These are phyloP conservation scores for Naganishia albida DNA, from an alignment of 1,284 basidiomycete species.

Conservation along the genomic window DNA sequence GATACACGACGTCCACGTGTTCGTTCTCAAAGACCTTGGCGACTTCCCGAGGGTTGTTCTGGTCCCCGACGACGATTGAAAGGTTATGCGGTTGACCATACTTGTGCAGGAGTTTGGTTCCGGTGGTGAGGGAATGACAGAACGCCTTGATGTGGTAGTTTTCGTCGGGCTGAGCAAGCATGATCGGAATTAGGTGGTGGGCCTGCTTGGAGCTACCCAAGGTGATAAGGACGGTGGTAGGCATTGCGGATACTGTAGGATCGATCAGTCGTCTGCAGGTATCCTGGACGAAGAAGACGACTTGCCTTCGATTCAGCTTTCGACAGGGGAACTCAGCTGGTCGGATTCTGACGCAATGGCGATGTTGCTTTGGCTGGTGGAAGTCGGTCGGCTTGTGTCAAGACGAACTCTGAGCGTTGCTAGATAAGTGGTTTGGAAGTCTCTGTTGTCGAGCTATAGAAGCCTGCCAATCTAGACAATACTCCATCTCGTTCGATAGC, in stretches of 20 bases:
- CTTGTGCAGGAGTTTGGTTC: constrained; percentile 18
- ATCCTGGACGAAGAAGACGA: background rate
- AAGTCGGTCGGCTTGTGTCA: no score
- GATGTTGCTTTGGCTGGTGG: no score
- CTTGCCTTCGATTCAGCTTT: background rate
- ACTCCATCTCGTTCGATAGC: no score
- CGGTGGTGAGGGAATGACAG: constrained; percentile 22
- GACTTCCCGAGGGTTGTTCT: constrained; percentile 26
- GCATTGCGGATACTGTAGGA: constrained; percentile 1
- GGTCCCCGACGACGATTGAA: constrained; percentile 22
- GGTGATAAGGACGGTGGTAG: constrained; percentile 25
- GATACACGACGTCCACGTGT: constrained; percentile 26
- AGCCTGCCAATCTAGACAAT: no score
- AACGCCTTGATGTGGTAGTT: constrained; percentile 27
- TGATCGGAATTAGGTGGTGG: constrained; percentile 18
- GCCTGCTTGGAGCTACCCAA: constrained; percentile 28
- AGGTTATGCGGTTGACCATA: constrained; percentile 25
- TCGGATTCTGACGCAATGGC: no score
- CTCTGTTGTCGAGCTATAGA: no score
- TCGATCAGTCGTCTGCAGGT: background rate
- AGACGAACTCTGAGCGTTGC: no score
- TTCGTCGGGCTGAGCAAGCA: constrained; percentile 23
- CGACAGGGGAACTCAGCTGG: no score
- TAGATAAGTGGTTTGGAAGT: no score
- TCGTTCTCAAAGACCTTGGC: constrained; percentile 25